Base-by-base conservation (phyloP, 139 green algal genomes). In the Pleodorina starrii region DNA sequence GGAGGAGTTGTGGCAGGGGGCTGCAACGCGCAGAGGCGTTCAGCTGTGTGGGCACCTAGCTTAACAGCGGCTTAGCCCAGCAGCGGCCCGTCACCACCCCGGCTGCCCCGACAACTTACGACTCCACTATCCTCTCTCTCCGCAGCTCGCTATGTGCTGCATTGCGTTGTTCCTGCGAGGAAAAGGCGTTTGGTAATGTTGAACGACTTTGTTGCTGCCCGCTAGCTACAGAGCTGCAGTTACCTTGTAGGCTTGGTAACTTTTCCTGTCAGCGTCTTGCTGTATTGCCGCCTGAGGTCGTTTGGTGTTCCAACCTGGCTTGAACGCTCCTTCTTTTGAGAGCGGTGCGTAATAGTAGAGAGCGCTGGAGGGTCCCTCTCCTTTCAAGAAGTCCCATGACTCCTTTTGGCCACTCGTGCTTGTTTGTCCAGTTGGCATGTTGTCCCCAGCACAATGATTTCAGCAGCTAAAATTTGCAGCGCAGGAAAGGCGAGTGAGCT, bases 271-370 rank as follows among this genome's bases (percentile, higher is more conserved):
- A 12, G 5, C 36, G 66, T 88, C 83, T 32, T 59, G 66, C 21
- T 29, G 46, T 27, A 89, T 89, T 7, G 38, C 48, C 27, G 42
- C 23, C 17, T 82, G 27, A 4, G 23, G 84, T 19, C 84, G 48
- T 21, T 69, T 73, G 9, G 36, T 72, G 16, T 81, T 57, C 84
- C 84, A 89, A 0, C 84, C 84, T 23, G 69, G 48, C 38, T 89
- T 89, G 50, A 82, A 82, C 1, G 9, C 35, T 12, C 27, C 27
- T 9, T 88, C 23, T 46, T 88, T 81, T 29, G n/a, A 11, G 1
- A 78, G 35, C 10, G 59, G 43, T 23, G 44, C 43, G 16, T 87
- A 79, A 27, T 88, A 78, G 12, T 88, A 74, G 2, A 75, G 4
- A 40, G 63, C 63, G 9, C 40, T 48, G 5, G 82, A 69, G 9